Conservation (phyloP, 176 grass and related monocot genomes). For the Oryza australiensis region DNA sequence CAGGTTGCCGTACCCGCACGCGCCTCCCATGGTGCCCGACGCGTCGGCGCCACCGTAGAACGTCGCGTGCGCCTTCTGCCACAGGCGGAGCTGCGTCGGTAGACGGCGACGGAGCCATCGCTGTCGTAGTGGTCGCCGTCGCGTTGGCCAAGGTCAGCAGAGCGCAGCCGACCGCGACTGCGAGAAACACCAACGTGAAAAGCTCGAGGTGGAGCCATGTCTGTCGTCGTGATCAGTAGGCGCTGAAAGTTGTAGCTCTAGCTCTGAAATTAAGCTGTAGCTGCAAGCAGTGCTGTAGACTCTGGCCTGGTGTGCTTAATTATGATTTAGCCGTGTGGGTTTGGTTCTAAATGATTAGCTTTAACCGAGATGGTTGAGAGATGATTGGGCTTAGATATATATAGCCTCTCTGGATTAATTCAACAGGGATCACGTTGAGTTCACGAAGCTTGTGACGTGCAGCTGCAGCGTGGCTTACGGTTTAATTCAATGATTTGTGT, state of each 20-base stretch:
- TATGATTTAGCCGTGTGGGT: not conserved
- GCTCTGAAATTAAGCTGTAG: not conserved
- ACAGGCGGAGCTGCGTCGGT: not conserved
- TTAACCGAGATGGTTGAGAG: too few relatives aligned
- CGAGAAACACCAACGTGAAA: not conserved
- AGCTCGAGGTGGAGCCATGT: not conserved
- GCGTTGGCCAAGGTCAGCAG: too few relatives aligned
- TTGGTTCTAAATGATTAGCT: not conserved
- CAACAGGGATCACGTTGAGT: not conserved
- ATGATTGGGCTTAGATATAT: not conserved
- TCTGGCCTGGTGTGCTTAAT: rapidly evolving
- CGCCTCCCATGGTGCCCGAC: slow-evolving; percentile 58
- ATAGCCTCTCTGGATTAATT: not conserved
- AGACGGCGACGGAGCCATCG: too few relatives aligned
- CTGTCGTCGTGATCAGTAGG: not conserved
- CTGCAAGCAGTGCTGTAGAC: not conserved
- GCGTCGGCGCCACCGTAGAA: slow-evolving; percentile 66
- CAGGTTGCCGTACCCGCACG: slow-evolving; percentile 63
- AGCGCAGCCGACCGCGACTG: not conserved
- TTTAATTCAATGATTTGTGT: not conserved
- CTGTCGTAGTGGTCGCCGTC: too few relatives aligned
- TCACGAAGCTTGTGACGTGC: slow-evolving; percentile 1
- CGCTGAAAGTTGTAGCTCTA: not conserved
- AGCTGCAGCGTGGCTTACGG: slow-evolving; percentile 26
- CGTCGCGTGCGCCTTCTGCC: slow-evolving; percentile 42